Percentiles rank a stretch among this genome's conserved stretches.
phyloP scores from a whole-genome alignment of 2,329 filamentous ascomycete genomes.

The Aplosporella prunicola region DNA sequence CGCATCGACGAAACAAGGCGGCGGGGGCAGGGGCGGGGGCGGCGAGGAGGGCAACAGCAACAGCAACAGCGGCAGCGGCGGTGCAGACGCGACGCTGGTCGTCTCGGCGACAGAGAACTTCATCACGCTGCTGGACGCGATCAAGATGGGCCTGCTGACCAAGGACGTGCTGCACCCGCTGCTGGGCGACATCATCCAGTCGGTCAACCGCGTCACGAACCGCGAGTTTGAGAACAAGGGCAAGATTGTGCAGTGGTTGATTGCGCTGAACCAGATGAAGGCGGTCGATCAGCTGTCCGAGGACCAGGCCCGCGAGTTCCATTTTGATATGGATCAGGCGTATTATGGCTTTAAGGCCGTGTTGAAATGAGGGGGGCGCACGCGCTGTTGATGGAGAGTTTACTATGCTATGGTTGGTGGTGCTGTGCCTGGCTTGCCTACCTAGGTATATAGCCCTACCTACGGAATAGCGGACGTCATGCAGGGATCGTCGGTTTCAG shows the following conservation, averaged over 20 bases:
- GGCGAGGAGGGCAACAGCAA: too few species aligned
- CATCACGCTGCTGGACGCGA: constrained; percentile 92
- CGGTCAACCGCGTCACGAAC: constrained; percentile 93
- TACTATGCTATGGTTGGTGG: too few species aligned
- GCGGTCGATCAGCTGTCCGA: constrained; percentile 87
- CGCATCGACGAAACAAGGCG: too few species aligned
- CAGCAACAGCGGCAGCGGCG: constrained; percentile 27
- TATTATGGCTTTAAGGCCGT: constrained; percentile 89
- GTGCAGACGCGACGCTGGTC: constrained; percentile 57
- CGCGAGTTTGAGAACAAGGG: constrained; percentile 89
- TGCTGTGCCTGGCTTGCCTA: too few species aligned
- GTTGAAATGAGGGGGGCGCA: constrained; percentile 40
- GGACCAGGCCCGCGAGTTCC: constrained; percentile 77
- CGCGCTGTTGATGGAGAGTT: too few species aligned
- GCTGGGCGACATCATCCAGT: constrained; percentile 90
- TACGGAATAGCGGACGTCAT: too few species aligned
- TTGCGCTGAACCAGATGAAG: constrained; percentile 94
- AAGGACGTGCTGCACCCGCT: constrained; percentile 96
- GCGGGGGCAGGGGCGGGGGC: too few species aligned
- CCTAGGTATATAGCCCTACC: too few species aligned
- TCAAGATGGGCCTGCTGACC: constrained; percentile 82
- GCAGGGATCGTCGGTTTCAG: too few species aligned
- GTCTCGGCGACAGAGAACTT: constrained; percentile 93
- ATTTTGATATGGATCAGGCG: constrained; percentile 87
- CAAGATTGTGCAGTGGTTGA: constrained; percentile 98